Evolutionary conservation across 2,329 filamentous ascomycete species (phyloP).

Genomic region (Blastomyces silverae): DNA sequence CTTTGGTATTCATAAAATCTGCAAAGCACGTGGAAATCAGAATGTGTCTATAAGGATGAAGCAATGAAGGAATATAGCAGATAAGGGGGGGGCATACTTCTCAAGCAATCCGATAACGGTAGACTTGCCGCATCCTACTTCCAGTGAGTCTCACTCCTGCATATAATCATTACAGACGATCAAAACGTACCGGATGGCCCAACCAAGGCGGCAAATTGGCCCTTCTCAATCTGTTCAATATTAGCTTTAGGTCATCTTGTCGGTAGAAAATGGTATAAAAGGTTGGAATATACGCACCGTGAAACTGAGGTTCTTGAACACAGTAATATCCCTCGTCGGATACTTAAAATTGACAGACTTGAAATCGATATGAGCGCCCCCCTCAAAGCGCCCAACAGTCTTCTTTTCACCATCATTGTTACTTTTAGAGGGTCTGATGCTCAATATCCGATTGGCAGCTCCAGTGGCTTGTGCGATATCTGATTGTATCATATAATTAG

Average conservation of each 20-base stretch:
- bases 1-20: slow-evolving; percentile 23
- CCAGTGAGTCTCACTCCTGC: not conserved
- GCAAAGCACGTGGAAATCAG: not conserved
- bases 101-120: slow-evolving; percentile 44
- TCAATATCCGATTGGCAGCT: slow-evolving; percentile 35
- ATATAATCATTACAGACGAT: not conserved
- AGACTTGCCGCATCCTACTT: slow-evolving; percentile 41
- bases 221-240: slow-evolving; percentile 29
- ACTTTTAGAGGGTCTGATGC: slow-evolving; percentile 13
- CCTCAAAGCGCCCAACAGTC: slow-evolving; percentile 14
- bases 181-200: slow-evolving; percentile 37
- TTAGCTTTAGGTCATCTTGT: not conserved
- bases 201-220: slow-evolving; percentile 43
- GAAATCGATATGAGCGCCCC: slow-evolving; percentile 31
- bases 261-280: not conserved
- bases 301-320: slow-evolving; percentile 32
- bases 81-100: slow-evolving; percentile 22
- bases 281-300: slow-evolving; percentile 16
- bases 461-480: slow-evolving; percentile 36
- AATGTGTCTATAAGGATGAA: not conserved
- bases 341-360: slow-evolving; percentile 35
- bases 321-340: slow-evolving; percentile 27
- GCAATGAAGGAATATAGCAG: not conserved
- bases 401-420: slow-evolving; percentile 3
- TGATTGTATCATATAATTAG: slow-evolving; percentile 10